Conservation (phyloP, 441 rosid genomes). For the Rhodomyrtus psidioides region DNA sequence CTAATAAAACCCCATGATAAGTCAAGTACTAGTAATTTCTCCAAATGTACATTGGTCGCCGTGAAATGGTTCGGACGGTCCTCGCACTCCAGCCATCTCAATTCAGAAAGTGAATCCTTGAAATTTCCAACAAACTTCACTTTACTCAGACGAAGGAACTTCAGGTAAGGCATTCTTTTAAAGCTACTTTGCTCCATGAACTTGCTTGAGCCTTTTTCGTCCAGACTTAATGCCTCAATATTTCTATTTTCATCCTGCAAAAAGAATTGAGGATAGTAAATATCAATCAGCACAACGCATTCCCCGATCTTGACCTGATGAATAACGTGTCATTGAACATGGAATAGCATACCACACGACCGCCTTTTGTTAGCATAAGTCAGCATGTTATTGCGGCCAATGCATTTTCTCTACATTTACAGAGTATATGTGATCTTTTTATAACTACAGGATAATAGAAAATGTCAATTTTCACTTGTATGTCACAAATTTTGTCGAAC, state of each 20-base stretch:
- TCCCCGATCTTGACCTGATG: background rate
- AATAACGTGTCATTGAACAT: background rate
- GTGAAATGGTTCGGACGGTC: accelerated
- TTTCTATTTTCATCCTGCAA: background rate
- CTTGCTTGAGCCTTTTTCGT: background rate
- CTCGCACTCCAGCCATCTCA: background rate
- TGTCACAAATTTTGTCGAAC: background rate
- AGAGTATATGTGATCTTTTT: background rate
- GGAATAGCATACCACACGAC: background rate
- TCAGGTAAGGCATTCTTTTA: background rate
- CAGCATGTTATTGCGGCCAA: too few species aligned
- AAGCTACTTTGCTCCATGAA: accelerated
- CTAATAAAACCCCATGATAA: accelerated
- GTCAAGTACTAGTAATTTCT: background rate
- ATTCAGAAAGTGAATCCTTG: background rate
- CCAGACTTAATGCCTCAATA: background rate
- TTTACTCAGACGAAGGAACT: background rate
- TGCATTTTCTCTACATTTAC: background rate
- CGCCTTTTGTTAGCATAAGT: background rate
- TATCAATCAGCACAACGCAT: background rate
- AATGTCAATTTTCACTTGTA: accelerated
- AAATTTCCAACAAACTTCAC: background rate
- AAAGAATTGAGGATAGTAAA: background rate
- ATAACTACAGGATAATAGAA: accelerated
- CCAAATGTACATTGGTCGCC: accelerated